A percentile compares a stretch with the other conserved stretches of the same genome.
phyloP scores from a whole-genome alignment of 345 rosid species.

The Bruguiera sexangula region DNA sequence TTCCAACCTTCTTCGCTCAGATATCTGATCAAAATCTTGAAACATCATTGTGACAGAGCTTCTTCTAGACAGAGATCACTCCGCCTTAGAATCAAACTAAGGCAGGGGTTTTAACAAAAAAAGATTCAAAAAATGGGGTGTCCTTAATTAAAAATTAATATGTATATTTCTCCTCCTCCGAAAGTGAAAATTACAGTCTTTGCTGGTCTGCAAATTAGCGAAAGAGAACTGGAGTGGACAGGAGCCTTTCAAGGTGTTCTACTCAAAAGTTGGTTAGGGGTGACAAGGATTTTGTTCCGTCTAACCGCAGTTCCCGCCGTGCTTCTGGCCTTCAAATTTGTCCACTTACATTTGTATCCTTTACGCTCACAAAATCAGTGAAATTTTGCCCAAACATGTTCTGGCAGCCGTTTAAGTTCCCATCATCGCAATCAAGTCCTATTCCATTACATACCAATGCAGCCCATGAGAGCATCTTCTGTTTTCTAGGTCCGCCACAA shows the following conservation, averaged over 20 bases:
- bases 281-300: slow-evolving; percentile 5
- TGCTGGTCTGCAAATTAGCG: slow-evolving; percentile 8
- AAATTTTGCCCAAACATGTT: too few relatives aligned
- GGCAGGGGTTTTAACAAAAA: slow-evolving; percentile 34
- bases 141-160: slow-evolving; percentile 8
- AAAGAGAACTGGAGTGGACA: slow-evolving; percentile 38
- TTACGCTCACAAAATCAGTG: too few relatives aligned
- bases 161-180: not conserved
- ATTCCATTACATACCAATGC: too few relatives aligned
- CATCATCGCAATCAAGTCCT: too few relatives aligned
- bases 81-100: slow-evolving; percentile 53
- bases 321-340: slow-evolving; percentile 9
- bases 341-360: too few relatives aligned
- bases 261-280: slow-evolving; percentile 34
- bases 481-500: too few relatives aligned
- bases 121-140: not conserved
- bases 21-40: slow-evolving; percentile 72
- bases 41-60: slow-evolving; percentile 47
- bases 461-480: too few relatives aligned
- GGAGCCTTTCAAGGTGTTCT: slow-evolving; percentile 55
- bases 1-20: slow-evolving; percentile 56
- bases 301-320: slow-evolving; percentile 36
- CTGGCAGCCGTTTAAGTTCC: too few relatives aligned
- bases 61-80: slow-evolving; percentile 38
- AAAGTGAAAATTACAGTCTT: slow-evolving; percentile 1